Percentiles rank a stretch among this genome's conserved stretches.
Conservation (phyloP, 2,329 filamentous ascomycete species). For the Xylaria sp. region DNA sequence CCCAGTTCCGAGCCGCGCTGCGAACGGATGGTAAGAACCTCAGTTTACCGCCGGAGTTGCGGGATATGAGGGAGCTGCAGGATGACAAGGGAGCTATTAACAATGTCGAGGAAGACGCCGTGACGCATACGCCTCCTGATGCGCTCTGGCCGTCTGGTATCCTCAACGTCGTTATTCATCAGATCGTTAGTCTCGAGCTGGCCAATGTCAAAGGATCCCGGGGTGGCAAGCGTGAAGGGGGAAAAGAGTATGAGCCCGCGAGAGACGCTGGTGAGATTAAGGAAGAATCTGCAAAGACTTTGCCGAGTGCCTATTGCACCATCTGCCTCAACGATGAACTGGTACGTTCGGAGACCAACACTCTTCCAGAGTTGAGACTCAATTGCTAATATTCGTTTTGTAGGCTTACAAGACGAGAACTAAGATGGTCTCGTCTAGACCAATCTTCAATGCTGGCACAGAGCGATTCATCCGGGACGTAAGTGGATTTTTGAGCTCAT, state of each 20-base stretch:
- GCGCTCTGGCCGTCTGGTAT: slow-evolving; percentile 94
- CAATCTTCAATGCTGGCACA: slow-evolving; percentile 95
- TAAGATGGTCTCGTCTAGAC: slow-evolving; percentile 89
- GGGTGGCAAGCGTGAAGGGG: slow-evolving; percentile 69
- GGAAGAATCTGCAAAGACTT: slow-evolving; percentile 71
- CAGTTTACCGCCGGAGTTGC: slow-evolving; percentile 66
- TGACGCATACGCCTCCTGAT: slow-evolving; percentile 85
- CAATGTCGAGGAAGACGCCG: slow-evolving; percentile 71
- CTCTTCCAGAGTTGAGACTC: slow-evolving; percentile 4
- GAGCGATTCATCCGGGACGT: slow-evolving; percentile 82
- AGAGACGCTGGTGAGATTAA: slow-evolving; percentile 78
- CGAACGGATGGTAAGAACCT: slow-evolving; percentile 82
- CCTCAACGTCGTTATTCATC: slow-evolving; percentile 79
- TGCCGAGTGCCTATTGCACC: slow-evolving; percentile 92
- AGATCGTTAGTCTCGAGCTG: slow-evolving; percentile 93
- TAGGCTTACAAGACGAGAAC: slow-evolving; percentile 82
- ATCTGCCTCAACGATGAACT: slow-evolving; percentile 85
- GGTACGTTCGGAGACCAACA: slow-evolving; percentile 35
- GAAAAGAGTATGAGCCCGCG: slow-evolving; percentile 78
- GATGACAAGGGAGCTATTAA: slow-evolving; percentile 80
- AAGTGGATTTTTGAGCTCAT: not conserved
- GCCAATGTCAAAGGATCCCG: slow-evolving; percentile 81
- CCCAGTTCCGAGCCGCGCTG: slow-evolving; percentile 76
- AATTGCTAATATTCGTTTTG: slow-evolving; percentile 17
- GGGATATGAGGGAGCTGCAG: slow-evolving; percentile 70